A percentile compares a stretch with the other conserved stretches of the same genome.
Conservation (phyloP, 441 rosid genomes). For the Biscutella laevigata region DNA sequence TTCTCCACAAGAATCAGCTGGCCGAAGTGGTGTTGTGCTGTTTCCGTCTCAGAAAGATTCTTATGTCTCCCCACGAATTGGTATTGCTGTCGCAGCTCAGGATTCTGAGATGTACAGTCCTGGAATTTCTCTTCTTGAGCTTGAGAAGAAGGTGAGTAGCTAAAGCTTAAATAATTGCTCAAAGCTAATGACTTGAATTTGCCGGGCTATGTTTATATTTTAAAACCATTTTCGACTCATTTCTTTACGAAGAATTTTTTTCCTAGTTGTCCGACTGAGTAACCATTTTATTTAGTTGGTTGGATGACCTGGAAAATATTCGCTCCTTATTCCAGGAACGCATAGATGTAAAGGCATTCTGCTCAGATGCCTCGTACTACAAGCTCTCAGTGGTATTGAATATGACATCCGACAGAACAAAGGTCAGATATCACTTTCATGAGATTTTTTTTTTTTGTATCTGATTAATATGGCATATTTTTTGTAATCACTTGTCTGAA, state of each 20-base stretch:
- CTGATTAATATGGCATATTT: slow-evolving; percentile 8
- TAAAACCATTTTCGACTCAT: slow-evolving; percentile 3
- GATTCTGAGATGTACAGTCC: slow-evolving; percentile 79
- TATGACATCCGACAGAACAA: slow-evolving; percentile 93
- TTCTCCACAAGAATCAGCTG: slow-evolving; percentile 87
- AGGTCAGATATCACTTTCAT: slow-evolving; percentile 44
- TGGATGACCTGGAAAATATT: slow-evolving; percentile 10
- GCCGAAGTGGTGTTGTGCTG: slow-evolving; percentile 57
- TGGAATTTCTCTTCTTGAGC: slow-evolving; percentile 92
- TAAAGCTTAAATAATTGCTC: slow-evolving; percentile 4
- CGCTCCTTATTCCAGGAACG: slow-evolving; percentile 61
- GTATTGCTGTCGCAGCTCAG: slow-evolving; percentile 78
- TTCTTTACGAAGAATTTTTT: slow-evolving; percentile 1
- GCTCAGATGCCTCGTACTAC: slow-evolving; percentile 77
- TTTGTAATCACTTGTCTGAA: slow-evolving; percentile 11
- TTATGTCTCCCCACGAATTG: slow-evolving; percentile 62
- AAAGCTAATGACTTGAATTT: slow-evolving; percentile 11
- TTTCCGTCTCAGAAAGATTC: slow-evolving; percentile 85
- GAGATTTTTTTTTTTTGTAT: background rate
- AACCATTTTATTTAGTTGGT: slow-evolving; percentile 9
- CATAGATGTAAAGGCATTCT: slow-evolving; percentile 75
- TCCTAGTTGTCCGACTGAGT: slow-evolving; percentile 6
- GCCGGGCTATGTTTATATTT: background rate
- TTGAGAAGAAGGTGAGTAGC: slow-evolving; percentile 86
- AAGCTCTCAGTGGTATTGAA: slow-evolving; percentile 80